These are phyloP conservation scores for Apophysomyces ossiformis DNA, from an alignment of 371 early-diverging fungal species.

Conservation along the genomic window DNA sequence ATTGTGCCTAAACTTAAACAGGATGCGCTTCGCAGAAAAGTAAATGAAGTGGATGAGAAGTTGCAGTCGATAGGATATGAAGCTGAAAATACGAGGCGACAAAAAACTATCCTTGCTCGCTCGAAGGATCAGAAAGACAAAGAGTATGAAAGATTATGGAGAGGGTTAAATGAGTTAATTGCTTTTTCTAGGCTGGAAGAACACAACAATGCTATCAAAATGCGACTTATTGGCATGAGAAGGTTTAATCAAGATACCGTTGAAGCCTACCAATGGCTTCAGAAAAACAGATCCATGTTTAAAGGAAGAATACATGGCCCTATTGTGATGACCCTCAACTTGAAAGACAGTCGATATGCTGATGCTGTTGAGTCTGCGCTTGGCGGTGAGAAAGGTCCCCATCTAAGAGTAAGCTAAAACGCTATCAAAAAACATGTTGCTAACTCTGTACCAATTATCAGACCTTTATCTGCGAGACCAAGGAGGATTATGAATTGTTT, in stretches of 20 bases:
- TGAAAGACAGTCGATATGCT: conserved; percentile 67
- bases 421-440: neutral
- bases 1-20: neutral
- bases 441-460: conserved; percentile 25
- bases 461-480: conserved; percentile 79
- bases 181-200: conserved; percentile 41
- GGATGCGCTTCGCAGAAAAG: conserved; percentile 19
- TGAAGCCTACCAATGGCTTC: conserved; percentile 68
- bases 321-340: conserved; percentile 64
- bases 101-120: conserved; percentile 10
- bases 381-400: conserved; percentile 34
- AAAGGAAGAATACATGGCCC: conserved; percentile 78
- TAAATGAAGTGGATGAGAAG: conserved; percentile 10
- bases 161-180: neutral
- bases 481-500: conserved; percentile 78
- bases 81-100: neutral
- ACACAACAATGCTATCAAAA: conserved; percentile 60
- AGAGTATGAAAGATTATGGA: conserved; percentile 20
- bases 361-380: conserved; percentile 66
- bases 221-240: conserved; percentile 51
- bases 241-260: conserved; percentile 53
- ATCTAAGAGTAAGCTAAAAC: conserved; percentile 47
- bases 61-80: neutral
- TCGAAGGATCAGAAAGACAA: conserved; percentile 27
- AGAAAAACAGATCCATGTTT: conserved; percentile 66